phyloP scores from a whole-genome alignment of 2,329 filamentous ascomycete species.

The Aspergillus japonicus region DNA sequence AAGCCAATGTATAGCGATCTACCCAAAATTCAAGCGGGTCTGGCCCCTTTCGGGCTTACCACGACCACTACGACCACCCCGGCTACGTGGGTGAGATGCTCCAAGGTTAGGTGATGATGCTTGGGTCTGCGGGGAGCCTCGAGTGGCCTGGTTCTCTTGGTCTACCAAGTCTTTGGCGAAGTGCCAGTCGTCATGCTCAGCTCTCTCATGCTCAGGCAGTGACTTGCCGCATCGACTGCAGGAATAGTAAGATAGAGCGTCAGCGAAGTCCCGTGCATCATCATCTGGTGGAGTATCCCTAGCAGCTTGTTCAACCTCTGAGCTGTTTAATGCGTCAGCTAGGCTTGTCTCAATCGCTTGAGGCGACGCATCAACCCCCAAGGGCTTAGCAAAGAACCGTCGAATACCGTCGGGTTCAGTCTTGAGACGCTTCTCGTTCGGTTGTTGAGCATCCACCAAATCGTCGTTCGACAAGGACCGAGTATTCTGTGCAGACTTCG shows the following conservation, averaged over 20 bases:
- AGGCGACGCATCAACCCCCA: slow-evolving; percentile 11
- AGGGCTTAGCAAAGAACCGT: slow-evolving; percentile 56
- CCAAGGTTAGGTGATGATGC: slow-evolving; percentile 16
- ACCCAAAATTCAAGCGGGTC: slow-evolving; percentile 37
- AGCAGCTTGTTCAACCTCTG: neutral
- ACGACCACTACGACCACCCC: slow-evolving; percentile 25
- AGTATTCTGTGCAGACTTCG: slow-evolving; percentile 44
- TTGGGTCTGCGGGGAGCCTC: slow-evolving; percentile 16
- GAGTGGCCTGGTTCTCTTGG: slow-evolving; percentile 52
- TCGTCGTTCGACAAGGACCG: slow-evolving; percentile 19
- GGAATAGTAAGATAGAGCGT: slow-evolving; percentile 33
- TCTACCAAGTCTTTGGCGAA: slow-evolving; percentile 82
- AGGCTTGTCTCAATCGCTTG: neutral
- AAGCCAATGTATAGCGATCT: neutral
- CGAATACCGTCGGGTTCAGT: slow-evolving; percentile 54
- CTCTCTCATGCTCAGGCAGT: slow-evolving; percentile 59
- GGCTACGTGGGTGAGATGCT: slow-evolving; percentile 22
- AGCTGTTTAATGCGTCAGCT: neutral
- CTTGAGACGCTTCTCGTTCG: slow-evolving; percentile 46
- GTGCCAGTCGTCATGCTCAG: slow-evolving; percentile 91
- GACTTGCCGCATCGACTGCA: slow-evolving; percentile 66
- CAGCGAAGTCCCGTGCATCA: neutral
- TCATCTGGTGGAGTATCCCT: neutral
- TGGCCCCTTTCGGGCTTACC: slow-evolving; percentile 38
- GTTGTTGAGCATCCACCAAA: slow-evolving; percentile 14